A percentile compares a stretch with the other conserved stretches of the same genome.
These are phyloP conservation scores for Colletotrichum sp. DNA, from an alignment of 2,329 filamentous ascomycete genomes.

Conservation along the genomic window DNA sequence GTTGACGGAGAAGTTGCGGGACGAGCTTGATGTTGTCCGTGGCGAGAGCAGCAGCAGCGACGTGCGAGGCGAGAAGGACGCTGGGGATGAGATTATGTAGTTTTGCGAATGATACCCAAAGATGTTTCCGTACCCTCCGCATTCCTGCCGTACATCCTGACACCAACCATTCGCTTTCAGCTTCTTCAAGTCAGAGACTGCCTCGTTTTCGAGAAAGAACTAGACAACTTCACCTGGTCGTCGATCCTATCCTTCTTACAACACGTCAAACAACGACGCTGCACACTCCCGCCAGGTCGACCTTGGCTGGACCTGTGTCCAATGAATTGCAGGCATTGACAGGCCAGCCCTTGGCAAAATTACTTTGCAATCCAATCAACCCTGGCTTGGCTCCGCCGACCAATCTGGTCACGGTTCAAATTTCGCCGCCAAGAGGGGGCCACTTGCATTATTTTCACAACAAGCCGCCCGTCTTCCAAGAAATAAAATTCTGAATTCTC, in stretches of 20 bases:
- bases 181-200: background rate
- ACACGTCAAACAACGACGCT: background rate
- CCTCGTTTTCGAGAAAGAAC: background rate
- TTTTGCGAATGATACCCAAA: background rate
- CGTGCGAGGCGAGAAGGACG: constrained; percentile 42
- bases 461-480: background rate
- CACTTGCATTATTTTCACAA: background rate
- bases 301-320: background rate
- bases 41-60: constrained; percentile 37
- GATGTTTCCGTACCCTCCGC: background rate
- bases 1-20: constrained; percentile 62
- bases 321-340: background rate
- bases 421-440: background rate
- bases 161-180: background rate
- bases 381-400: background rate
- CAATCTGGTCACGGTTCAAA: background rate
- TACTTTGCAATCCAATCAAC: constrained; percentile 2
- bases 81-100: constrained; percentile 11
- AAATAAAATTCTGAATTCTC: background rate
- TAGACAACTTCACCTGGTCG: background rate
- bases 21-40: constrained; percentile 49
- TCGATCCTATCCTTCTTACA: background rate
- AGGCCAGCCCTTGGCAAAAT: background rate
- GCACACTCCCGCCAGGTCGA: background rate
- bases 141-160: background rate